A percentile compares a stretch with the other conserved stretches of the same genome.
These are phyloP conservation scores for Chaetomium tenue DNA, from an alignment of 495 filamentous ascomycete genomes.

Conservation along the genomic window DNA sequence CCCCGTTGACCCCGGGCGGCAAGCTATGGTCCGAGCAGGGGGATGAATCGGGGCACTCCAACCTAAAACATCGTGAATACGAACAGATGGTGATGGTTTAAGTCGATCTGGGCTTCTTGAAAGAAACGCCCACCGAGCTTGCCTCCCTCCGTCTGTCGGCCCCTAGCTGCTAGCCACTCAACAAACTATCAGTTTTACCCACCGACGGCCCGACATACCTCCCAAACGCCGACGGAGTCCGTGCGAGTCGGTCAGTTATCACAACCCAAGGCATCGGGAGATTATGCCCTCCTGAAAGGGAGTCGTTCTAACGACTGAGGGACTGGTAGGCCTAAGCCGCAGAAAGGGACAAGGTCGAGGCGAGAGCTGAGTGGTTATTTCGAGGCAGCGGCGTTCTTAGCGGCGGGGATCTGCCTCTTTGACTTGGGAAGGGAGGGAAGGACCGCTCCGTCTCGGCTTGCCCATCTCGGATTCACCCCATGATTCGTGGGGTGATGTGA, in stretches of 20 bases:
- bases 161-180: too few relatives aligned
- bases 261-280: neutral
- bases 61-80: neutral
- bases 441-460: slow-evolving; percentile 16
- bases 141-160: neutral
- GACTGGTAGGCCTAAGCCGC: neutral
- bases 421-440: slow-evolving; percentile 7
- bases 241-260: neutral
- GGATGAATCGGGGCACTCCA: neutral
- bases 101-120: neutral
- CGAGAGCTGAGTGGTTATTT: neutral
- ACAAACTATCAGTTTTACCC: neutral
- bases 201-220: neutral
- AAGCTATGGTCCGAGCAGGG: neutral
- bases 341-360: neutral
- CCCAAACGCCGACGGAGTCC: neutral
- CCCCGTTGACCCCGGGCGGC: too few relatives aligned
- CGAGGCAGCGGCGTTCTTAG: neutral
- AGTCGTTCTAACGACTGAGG: neutral
- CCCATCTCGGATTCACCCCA: neutral
- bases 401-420: neutral
- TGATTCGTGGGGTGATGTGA: neutral
- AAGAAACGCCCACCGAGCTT: neutral
- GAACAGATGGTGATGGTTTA: neutral
- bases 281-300: neutral